phyloP scores from a whole-genome alignment of 2,329 filamentous ascomycete species.

The Colletotrichum gloeosporioides region DNA sequence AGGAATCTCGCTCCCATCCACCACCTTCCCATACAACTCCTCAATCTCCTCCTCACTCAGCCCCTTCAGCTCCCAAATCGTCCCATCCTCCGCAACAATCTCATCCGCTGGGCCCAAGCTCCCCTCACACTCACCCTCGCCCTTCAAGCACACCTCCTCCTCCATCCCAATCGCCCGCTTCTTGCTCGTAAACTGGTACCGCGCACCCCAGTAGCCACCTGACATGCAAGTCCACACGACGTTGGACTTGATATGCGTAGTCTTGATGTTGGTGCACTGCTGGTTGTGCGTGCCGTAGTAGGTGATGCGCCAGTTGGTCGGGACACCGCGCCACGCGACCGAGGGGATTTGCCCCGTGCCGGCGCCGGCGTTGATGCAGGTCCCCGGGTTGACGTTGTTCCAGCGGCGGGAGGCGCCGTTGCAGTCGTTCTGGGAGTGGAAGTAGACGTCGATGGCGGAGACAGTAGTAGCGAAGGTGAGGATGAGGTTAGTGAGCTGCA shows the following conservation, averaged over 20 bases:
- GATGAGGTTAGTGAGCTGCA: not conserved
- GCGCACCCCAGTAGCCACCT: not conserved
- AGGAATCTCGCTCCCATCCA: not conserved
- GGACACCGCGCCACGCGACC: not conserved
- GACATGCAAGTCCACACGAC: not conserved
- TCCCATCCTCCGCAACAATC: not conserved
- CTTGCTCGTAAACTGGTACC: not conserved
- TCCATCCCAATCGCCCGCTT: not conserved
- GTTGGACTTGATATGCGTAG: not conserved
- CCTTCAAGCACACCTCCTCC: not conserved
- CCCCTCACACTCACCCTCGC: not conserved
- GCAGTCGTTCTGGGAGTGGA: not conserved
- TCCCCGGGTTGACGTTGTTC: not conserved
- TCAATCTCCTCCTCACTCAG: not conserved
- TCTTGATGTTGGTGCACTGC: not conserved
- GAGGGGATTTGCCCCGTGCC: not conserved
- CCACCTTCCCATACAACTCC: not conserved
- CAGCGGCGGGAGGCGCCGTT: not conserved
- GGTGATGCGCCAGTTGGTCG: not conserved
- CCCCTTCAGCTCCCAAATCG: not conserved
- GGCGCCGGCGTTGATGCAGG: not conserved
- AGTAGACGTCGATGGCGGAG: not conserved
- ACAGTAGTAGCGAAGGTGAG: not conserved
- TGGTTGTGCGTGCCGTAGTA: not conserved
- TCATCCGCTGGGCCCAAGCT: not conserved